Conservation (phyloP, 2,329 filamentous ascomycete genomes). For the Penicillium sp. region DNA sequence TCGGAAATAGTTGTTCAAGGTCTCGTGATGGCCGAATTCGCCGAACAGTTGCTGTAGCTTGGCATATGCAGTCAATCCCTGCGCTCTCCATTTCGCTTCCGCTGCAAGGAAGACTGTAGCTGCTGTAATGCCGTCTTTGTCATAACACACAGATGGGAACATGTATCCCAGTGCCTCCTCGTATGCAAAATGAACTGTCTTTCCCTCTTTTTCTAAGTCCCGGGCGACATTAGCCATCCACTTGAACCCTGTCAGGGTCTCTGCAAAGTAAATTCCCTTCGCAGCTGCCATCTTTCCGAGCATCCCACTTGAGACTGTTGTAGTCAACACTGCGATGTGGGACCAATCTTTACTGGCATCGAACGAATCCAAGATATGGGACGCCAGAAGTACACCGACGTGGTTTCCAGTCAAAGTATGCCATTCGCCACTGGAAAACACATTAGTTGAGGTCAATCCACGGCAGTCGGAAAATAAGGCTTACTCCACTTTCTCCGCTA, state of each 20-base stretch:
- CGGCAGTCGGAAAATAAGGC: slow-evolving; percentile 5
- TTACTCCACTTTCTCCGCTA: slow-evolving; percentile 55
- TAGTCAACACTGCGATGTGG: slow-evolving; percentile 58
- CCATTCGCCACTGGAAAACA: slow-evolving; percentile 48
- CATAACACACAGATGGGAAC: slow-evolving; percentile 61
- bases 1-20: slow-evolving; percentile 62
- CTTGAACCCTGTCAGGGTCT: slow-evolving; percentile 66
- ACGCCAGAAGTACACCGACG: slow-evolving; percentile 59
- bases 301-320: slow-evolving; percentile 64
- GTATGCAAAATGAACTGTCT: slow-evolving; percentile 57
- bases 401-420: slow-evolving; percentile 65
- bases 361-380: slow-evolving; percentile 53
- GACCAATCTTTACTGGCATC: slow-evolving; percentile 33
- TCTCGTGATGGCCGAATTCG: slow-evolving; percentile 60
- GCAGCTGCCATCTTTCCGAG: slow-evolving; percentile 55
- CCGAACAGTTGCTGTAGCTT: slow-evolving; percentile 59
- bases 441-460: slow-evolving; percentile 2
- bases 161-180: slow-evolving; percentile 68
- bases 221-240: slow-evolving; percentile 64
- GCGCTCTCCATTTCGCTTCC: slow-evolving; percentile 49
- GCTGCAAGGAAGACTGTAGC: slow-evolving; percentile 59
- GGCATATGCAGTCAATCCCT: slow-evolving; percentile 55
- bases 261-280: slow-evolving; percentile 57
- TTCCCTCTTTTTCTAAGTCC: slow-evolving; percentile 50
- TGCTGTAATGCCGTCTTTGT: slow-evolving; percentile 64